phyloP scores from a whole-genome alignment of 2,329 filamentous ascomycete species.

The Colletotrichum noveboracense region DNA sequence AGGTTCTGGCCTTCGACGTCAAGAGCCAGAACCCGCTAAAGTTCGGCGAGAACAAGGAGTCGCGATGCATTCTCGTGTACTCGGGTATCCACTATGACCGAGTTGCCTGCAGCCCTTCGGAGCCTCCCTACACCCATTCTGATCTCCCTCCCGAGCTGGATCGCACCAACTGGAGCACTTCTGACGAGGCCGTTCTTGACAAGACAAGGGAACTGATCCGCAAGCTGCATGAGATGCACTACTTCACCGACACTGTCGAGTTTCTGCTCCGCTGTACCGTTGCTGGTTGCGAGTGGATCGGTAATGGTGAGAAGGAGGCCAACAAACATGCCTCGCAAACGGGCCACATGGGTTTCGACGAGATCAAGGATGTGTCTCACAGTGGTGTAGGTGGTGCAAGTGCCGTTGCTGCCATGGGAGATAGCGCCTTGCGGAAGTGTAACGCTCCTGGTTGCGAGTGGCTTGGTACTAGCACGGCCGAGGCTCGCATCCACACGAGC shows the following conservation, averaged over 20 bases:
- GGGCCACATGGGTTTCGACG: constrained; percentile 63
- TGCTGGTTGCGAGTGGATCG: constrained; percentile 66
- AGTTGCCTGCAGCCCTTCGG: constrained; percentile 74
- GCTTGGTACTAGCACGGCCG: constrained; percentile 68
- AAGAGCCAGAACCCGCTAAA: constrained; percentile 45
- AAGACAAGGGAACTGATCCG: constrained; percentile 69
- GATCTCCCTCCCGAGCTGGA: constrained; percentile 76
- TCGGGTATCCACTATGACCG: constrained; percentile 95
- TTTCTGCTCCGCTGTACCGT: constrained; percentile 80
- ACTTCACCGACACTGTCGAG: constrained; percentile 86
- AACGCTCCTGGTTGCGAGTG: constrained; percentile 66
- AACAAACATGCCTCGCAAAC: constrained; percentile 66
- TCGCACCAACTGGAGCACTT: constrained; percentile 60
- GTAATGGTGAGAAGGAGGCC: constrained; percentile 69
- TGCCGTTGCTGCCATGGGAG: not conserved
- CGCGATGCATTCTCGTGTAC: constrained; percentile 83
- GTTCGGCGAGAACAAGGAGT: constrained; percentile 77
- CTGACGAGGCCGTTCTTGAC: constrained; percentile 71
- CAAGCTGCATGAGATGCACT: constrained; percentile 73
- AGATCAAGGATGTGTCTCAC: constrained; percentile 70
- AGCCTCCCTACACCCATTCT: constrained; percentile 58
- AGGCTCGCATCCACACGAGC: constrained; percentile 61
- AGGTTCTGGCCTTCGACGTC: constrained; percentile 87
- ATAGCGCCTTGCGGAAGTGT: constrained; percentile 76
- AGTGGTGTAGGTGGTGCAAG: not conserved